phyloP scores from a whole-genome alignment of 2,329 filamentous ascomycete genomes.

The Westerdykella sp. region DNA sequence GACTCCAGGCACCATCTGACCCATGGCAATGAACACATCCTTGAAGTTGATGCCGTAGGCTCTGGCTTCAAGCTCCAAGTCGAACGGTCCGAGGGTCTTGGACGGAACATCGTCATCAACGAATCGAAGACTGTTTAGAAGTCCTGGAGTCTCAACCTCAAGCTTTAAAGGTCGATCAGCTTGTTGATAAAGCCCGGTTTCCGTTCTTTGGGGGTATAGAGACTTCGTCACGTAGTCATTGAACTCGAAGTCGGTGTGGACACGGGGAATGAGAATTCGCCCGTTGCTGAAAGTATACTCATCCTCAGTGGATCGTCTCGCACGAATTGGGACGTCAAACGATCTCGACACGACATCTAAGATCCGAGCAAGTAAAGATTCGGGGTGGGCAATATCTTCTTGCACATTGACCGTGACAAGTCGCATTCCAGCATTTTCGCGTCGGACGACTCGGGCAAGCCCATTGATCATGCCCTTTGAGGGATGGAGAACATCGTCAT shows the following conservation, averaged over 20 bases:
- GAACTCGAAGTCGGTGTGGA: not conserved
- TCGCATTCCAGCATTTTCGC: not conserved
- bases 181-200: not conserved
- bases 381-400: not conserved
- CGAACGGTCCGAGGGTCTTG: not conserved
- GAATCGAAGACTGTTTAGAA: slow-evolving; percentile 8
- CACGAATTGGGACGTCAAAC: not conserved
- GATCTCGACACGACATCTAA: not conserved
- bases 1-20: slow-evolving; percentile 17
- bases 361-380: not conserved
- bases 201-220: not conserved
- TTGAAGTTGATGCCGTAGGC: slow-evolving; percentile 14
- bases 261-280: not conserved
- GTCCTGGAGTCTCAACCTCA: slow-evolving; percentile 1
- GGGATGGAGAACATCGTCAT: slow-evolving; percentile 5
- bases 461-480: not conserved
- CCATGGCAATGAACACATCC: slow-evolving; percentile 16
- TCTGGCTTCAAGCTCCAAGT: slow-evolving; percentile 2
- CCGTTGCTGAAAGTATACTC: not conserved
- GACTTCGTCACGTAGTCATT: not conserved
- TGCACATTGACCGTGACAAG: not conserved
- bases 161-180: too few relatives aligned
- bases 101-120: not conserved
- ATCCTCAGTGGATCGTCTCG: not conserved
- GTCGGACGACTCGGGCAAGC: not conserved